phyloP scores from a whole-genome alignment of 176 grass and related monocot genomes.

The Dendrocalamus sinicus region DNA sequence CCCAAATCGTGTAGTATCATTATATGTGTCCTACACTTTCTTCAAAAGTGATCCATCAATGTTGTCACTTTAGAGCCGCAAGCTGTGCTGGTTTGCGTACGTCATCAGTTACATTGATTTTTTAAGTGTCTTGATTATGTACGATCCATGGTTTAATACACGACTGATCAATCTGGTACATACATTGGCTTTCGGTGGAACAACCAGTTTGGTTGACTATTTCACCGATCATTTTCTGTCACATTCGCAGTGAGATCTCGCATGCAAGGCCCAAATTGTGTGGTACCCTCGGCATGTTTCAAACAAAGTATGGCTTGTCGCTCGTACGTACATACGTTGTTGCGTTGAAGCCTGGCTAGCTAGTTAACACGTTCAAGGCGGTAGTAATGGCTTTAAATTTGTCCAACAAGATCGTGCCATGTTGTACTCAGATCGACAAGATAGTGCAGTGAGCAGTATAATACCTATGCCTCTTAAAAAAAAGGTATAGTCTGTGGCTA shows the following conservation, averaged over 20 bases:
- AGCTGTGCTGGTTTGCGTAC: background rate
- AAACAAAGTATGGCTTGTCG: background rate
- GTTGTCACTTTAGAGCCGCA: slow-evolving; percentile 33
- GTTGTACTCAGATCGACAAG: background rate
- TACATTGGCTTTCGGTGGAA: slow-evolving; percentile 1
- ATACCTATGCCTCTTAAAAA: too few relatives aligned
- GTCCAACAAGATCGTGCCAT: background rate
- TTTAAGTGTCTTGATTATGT: background rate
- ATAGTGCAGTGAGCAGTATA: too few relatives aligned
- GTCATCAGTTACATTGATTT: background rate
- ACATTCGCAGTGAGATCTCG: too few relatives aligned
- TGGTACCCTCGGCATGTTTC: background rate
- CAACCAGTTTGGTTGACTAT: background rate
- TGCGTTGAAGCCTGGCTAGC: slow-evolving; percentile 3
- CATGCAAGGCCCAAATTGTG: too few relatives aligned
- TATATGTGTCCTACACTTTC: background rate
- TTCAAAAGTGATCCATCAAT: slow-evolving; percentile 1
- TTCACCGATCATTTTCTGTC: background rate
- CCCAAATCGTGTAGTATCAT: background rate
- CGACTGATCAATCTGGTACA: background rate
- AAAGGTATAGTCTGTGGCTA: too few relatives aligned
- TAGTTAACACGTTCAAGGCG: background rate
- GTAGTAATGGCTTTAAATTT: slow-evolving; percentile 11
- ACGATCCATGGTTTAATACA: background rate
- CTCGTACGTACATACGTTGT: background rate